Evolutionary conservation across 345 rosid species (phyloP).

Genomic region (Microcos paniculata): DNA sequence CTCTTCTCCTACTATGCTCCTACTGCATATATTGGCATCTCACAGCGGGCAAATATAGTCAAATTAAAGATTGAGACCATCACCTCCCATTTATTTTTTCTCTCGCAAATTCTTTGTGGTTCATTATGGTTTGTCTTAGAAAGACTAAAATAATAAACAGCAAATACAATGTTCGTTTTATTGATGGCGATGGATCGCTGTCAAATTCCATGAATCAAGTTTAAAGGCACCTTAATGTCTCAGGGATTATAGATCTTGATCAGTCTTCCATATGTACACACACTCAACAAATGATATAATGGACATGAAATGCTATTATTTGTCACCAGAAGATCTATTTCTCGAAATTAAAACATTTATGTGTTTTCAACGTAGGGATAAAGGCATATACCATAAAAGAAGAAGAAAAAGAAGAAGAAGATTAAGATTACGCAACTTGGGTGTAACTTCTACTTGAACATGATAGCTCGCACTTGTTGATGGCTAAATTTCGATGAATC

Average conservation of each 20-base stretch:
- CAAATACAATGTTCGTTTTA: background rate
- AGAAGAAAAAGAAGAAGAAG: too few species aligned
- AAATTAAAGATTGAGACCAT: background rate
- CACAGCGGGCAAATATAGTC: too few species aligned
- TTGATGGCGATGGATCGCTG: background rate
- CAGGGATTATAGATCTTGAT: background rate
- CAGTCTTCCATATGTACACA: too few species aligned
- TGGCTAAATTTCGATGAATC: background rate
- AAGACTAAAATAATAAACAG: too few species aligned
- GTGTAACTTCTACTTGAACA: background rate
- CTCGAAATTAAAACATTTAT: background rate
- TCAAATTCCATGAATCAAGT: background rate
- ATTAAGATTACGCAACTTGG: background rate
- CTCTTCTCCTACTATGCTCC: too few species aligned
- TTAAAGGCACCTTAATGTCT: background rate
- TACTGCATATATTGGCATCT: too few species aligned
- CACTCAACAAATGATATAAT: too few species aligned
- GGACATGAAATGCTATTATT: background rate
- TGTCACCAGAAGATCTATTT: background rate
- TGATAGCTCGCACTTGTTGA: background rate
- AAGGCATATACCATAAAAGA: too few species aligned
- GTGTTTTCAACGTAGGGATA: background rate
- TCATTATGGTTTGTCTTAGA: background rate
- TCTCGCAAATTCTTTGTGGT: background rate
- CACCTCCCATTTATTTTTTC: background rate